These are phyloP conservation scores for Sporisorium graminicola DNA, from an alignment of 1,284 basidiomycete species.

Conservation along the genomic window DNA sequence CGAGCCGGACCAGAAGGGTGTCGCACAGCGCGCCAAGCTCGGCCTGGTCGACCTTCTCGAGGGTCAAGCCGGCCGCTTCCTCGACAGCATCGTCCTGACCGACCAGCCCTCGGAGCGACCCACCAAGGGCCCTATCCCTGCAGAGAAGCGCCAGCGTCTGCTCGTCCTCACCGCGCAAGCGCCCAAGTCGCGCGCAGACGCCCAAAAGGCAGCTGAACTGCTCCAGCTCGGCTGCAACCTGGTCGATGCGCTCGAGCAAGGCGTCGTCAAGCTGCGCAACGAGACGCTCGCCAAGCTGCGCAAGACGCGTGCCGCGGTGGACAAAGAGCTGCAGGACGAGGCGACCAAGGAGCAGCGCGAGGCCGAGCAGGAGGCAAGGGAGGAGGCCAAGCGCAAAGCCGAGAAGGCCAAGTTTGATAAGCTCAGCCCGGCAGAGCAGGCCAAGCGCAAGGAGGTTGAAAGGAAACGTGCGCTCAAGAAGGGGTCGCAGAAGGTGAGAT, in stretches of 20 bases:
- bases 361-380: conserved; percentile 58
- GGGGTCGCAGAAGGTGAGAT: conserved; percentile 34
- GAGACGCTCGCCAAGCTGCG: conserved; percentile 57
- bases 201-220: conserved; percentile 46
- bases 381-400: conserved; percentile 60
- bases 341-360: conserved; percentile 49
- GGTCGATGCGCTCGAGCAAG: conserved; percentile 59
- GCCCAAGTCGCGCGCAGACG: conserved; percentile 45
- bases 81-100: conserved; percentile 64
- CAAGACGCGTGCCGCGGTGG: conserved; percentile 58
- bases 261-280: conserved; percentile 47
- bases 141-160: conserved; percentile 49
- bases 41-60: conserved; percentile 60
- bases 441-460: conserved; percentile 65
- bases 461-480: conserved; percentile 64
- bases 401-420: conserved; percentile 64
- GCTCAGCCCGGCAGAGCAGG: conserved; percentile 65
- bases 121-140: conserved; percentile 32
- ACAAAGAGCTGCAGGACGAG: conserved; percentile 54
- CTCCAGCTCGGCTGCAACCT: conserved; percentile 62
- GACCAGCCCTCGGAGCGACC: conserved; percentile 60
- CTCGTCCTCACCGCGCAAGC: conserved; percentile 60
- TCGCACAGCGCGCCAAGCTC: conserved; percentile 55
- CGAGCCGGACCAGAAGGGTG: conserved; percentile 60
- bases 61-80: conserved; percentile 42